phyloP scores from a whole-genome alignment of 148 eudicot species.

The Dysphania ambrosioides region DNA sequence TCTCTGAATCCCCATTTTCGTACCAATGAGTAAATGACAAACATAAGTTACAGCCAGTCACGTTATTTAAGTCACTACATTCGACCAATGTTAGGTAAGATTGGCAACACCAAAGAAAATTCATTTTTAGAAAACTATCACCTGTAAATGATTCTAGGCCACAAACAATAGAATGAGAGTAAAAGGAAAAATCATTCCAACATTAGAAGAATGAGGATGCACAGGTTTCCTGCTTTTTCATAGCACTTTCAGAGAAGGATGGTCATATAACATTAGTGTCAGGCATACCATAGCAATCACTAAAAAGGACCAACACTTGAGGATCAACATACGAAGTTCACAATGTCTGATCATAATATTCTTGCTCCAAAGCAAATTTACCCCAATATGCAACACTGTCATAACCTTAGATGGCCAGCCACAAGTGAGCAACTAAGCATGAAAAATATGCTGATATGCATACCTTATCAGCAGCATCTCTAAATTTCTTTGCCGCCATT shows the following conservation, averaged over 20 bases:
- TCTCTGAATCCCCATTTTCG: too few relatives aligned
- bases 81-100: too few relatives aligned
- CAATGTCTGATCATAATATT: background rate
- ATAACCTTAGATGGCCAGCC: background rate
- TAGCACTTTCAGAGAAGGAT: too few relatives aligned
- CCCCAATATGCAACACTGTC: slow-evolving; percentile 8
- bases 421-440: background rate
- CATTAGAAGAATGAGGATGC: background rate
- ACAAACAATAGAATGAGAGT: background rate
- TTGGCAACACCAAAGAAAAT: too few relatives aligned
- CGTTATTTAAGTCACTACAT: too few relatives aligned
- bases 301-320: background rate
- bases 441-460: slow-evolving; percentile 12
- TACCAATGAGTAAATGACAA: too few relatives aligned
- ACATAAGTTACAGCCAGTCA: too few relatives aligned
- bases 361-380: background rate
- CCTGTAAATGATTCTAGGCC: too few relatives aligned
- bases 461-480: slow-evolving; percentile 82
- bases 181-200: background rate
- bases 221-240: background rate
- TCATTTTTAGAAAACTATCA: too few relatives aligned
- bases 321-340: background rate
- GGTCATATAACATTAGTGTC: background rate
- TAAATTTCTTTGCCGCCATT: slow-evolving; percentile 83
- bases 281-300: background rate